Base-by-base conservation (phyloP, 176 grass and related monocot genomes). In the Poa pratensis region DNA sequence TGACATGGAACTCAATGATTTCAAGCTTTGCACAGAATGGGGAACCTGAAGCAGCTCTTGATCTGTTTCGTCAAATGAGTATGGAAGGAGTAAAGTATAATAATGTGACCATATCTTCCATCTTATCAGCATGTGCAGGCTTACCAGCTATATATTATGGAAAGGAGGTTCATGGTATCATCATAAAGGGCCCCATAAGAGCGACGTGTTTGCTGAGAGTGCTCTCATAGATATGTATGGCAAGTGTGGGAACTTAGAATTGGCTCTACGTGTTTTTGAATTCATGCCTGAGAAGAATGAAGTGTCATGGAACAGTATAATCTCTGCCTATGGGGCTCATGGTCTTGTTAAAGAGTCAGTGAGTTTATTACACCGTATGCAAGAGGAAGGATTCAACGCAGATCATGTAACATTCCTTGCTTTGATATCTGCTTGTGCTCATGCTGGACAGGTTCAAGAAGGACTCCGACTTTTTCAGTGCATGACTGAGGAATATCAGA, bases 1-100 rank as follows among this genome's bases (percentile, higher is more conserved):
- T 97, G 60, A 86, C 89, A 60, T 97, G 95, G 92, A 97, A 97
- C 83, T 94, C 95, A 11, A 97, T 97, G 95, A 91, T 97, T 86
- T 85, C 90, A 83, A 92, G 90, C 83, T 92, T 88, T 83, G 69
- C 77, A 42, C 92, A 97, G 71, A 97, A 97, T 78, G 92, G 95
- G 16, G 86, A 93, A 66, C 90, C 92, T 80, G 78, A 93, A 82
- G 87, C 85, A 81, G 87, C 92, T 83, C 77, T 97, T 39, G 84
- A 59, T 27, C 57, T 97, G 86, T 93, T 97, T 63, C 88, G 89
- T 52, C 73, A 91, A 80, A 94, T 97, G 92, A 84, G 76, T 62
- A 90, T 53, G 39, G 92, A 94, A 80, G 90, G 84, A 72, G 65
- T 93, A 80, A 82, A 55, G 58, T 94, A 88, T 77, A 92, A 88